Conservation (phyloP, 148 eudicot genomes). For the Vaccinium corymbosum region DNA sequence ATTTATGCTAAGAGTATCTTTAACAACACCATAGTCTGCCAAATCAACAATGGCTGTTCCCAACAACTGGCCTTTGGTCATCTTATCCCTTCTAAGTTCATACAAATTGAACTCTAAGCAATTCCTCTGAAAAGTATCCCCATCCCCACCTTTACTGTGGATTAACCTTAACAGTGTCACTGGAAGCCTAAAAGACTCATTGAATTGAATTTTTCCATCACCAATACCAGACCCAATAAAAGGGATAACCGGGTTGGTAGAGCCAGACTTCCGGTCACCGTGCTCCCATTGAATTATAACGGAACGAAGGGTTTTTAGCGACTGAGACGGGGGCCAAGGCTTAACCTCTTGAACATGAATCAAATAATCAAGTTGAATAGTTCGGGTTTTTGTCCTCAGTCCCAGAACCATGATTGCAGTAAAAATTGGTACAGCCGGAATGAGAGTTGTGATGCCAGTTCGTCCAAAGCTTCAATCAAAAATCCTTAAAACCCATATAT, state of each 20-base stretch:
- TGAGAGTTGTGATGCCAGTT: neutral
- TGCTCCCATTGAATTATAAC: slow-evolving; percentile 83
- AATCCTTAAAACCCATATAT: slow-evolving; percentile 2
- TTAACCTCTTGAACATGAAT: slow-evolving; percentile 76
- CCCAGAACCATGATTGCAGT: slow-evolving; percentile 60
- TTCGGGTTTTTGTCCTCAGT: slow-evolving; percentile 51
- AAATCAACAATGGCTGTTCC: slow-evolving; percentile 84
- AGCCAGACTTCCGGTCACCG: slow-evolving; percentile 62
- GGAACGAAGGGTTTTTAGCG: slow-evolving; percentile 59
- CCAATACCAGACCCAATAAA: slow-evolving; percentile 43
- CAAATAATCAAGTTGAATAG: slow-evolving; percentile 60
- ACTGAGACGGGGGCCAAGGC: slow-evolving; percentile 98
- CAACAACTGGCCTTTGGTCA: slow-evolving; percentile 65
- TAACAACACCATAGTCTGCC: slow-evolving; percentile 69
- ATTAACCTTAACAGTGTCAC: slow-evolving; percentile 52
- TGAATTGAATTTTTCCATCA: slow-evolving; percentile 74
- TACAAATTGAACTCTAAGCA: slow-evolving; percentile 80
- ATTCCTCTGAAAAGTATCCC: slow-evolving; percentile 59
- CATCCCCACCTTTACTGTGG: slow-evolving; percentile 53
- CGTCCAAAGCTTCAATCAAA: neutral
- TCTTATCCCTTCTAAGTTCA: slow-evolving; percentile 78
- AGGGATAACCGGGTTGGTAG: slow-evolving; percentile 62
- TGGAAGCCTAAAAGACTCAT: slow-evolving; percentile 66
- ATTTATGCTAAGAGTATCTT: slow-evolving; percentile 38
- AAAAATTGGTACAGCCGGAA: slow-evolving; percentile 5